phyloP scores from a whole-genome alignment of 2,329 filamentous ascomycete genomes.

The Fusarium metavorans region DNA sequence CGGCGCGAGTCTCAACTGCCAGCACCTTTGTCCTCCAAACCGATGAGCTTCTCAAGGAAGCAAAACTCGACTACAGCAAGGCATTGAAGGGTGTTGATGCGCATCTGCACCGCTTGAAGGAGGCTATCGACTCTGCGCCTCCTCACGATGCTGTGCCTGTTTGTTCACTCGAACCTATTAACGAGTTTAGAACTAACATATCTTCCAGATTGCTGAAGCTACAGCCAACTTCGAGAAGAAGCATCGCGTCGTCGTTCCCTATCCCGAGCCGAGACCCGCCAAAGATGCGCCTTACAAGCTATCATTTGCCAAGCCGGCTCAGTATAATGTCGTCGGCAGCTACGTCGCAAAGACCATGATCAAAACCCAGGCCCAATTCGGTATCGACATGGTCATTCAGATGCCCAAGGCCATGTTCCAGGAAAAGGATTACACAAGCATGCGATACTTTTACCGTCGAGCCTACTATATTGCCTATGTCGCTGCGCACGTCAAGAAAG shows the following conservation, averaged over 20 bases:
- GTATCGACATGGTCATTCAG: constrained; percentile 86
- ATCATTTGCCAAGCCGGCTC: constrained; percentile 78
- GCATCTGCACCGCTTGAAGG: constrained; percentile 65
- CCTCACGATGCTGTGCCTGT: constrained; percentile 64
- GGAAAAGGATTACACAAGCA: constrained; percentile 93
- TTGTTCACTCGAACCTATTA: constrained; percentile 43
- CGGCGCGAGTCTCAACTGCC: constrained; percentile 58
- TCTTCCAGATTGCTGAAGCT: constrained; percentile 75
- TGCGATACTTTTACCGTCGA: constrained; percentile 94
- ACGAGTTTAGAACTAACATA: constrained; percentile 22
- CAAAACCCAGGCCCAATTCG: constrained; percentile 68
- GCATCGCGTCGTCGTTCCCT: constrained; percentile 80
- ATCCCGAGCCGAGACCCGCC: constrained; percentile 82
- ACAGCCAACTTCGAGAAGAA: constrained; percentile 74
- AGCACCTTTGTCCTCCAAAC: constrained; percentile 71
- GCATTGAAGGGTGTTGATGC: constrained; percentile 62
- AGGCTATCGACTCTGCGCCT: constrained; percentile 62
- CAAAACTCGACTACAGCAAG: constrained; percentile 64
- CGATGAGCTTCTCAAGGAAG: constrained; percentile 68
- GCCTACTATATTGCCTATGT: constrained; percentile 92
- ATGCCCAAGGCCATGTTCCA: constrained; percentile 87
- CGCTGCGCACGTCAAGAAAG: constrained; percentile 74
- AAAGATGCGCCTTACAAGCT: constrained; percentile 86
- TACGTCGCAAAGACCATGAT: constrained; percentile 82
- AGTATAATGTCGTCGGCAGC: constrained; percentile 90